These are phyloP conservation scores for Aspergillus uvarum DNA, from an alignment of 2,329 filamentous ascomycete genomes.

Conservation along the genomic window DNA sequence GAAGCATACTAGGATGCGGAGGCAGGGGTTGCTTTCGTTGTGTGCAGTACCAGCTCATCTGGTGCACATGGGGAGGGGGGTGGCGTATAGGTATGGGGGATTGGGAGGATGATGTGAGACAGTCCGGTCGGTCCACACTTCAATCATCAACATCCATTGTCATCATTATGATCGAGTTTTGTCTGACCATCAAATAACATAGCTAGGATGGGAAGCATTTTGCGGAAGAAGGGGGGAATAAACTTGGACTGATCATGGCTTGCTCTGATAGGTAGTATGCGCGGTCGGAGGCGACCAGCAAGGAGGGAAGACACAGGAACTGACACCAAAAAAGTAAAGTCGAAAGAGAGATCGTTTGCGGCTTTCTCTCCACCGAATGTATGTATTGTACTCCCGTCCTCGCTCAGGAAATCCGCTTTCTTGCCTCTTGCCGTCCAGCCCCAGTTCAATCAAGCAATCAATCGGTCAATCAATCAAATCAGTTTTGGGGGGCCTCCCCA, in stretches of 20 bases:
- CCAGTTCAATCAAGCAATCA: neutral
- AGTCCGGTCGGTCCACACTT: neutral
- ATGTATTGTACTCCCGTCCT: no score
- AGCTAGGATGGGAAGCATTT: neutral
- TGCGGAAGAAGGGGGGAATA: neutral
- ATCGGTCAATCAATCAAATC: neutral
- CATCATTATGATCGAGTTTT: constrained; percentile 5
- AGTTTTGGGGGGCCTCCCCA: constrained; percentile 1
- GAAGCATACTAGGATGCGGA: neutral
- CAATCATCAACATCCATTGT: neutral
- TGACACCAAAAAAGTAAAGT: neutral
- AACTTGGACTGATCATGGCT: neutral
- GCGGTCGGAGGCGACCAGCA: neutral
- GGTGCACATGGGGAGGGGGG: no score
- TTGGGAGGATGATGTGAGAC: constrained; percentile 2
- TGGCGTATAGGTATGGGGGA: neutral
- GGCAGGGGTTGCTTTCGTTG: neutral
- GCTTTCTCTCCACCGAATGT: neutral
- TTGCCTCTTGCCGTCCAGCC: neutral
- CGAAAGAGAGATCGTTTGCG: neutral
- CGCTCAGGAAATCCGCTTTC: neutral
- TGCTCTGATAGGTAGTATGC: constrained; percentile 7
- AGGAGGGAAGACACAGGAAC: neutral
- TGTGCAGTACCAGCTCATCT: neutral
- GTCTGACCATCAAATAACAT: neutral